Percentiles rank a stretch among this genome's conserved stretches.
phyloP scores from a whole-genome alignment of 2,329 filamentous ascomycete species.

The Diaporthe batatas region DNA sequence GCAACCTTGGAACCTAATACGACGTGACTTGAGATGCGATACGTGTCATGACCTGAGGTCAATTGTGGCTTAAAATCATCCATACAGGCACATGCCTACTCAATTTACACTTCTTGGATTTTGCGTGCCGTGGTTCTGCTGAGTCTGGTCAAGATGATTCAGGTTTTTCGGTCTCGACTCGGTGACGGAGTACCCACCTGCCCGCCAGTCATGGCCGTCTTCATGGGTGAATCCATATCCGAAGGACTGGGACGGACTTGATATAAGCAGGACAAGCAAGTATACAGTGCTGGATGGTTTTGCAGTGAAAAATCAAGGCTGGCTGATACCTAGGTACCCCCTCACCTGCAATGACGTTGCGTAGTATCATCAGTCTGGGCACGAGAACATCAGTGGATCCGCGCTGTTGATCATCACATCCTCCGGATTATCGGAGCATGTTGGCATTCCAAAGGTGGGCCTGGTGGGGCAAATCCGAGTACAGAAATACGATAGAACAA shows the following conservation, averaged over 20 bases:
- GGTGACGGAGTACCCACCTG: neutral
- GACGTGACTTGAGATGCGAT: no score
- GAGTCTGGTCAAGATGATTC: neutral
- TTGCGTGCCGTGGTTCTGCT: neutral
- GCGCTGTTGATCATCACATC: conserved; percentile 2
- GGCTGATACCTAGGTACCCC: neutral
- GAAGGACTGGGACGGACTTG: neutral
- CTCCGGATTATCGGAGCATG: conserved; percentile 4
- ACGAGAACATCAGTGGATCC: conserved; percentile 8
- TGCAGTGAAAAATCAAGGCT: neutral
- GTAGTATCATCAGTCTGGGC: neutral
- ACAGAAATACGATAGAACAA: conserved; percentile 12
- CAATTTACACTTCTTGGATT: no score
- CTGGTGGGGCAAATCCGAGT: neutral
- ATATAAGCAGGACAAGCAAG: neutral
- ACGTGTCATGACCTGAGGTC: no score
- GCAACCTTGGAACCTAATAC: no score
- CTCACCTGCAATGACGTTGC: conserved; percentile 9
- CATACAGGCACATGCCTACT: no score
- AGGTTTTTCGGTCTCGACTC: neutral
- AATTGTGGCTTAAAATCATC: no score
- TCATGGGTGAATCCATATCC: no score
- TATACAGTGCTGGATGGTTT: neutral
- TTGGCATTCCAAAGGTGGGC: neutral
- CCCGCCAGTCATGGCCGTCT: neutral